These are phyloP conservation scores for Neoarthrinium moseri DNA, from an alignment of 2,329 filamentous ascomycete genomes.

Conservation along the genomic window DNA sequence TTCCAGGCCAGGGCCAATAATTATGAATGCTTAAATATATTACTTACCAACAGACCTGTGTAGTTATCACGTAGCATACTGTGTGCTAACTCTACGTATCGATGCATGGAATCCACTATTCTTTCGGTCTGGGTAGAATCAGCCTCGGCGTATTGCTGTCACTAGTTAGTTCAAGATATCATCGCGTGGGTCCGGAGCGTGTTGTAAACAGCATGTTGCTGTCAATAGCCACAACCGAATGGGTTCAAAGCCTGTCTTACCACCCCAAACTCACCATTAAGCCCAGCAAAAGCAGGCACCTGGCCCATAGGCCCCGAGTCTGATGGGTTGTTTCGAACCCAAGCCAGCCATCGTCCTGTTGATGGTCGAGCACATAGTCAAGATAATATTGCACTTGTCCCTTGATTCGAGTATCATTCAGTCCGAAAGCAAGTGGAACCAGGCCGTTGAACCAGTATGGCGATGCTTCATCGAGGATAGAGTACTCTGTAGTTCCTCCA, in stretches of 20 bases:
- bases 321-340: constrained; percentile 45
- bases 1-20: too few species aligned
- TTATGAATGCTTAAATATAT: neutral
- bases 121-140: constrained; percentile 38
- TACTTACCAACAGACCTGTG: constrained; percentile 43
- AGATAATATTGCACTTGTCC: constrained; percentile 43
- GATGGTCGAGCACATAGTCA: constrained; percentile 45
- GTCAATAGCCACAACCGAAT: too few species aligned
- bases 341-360: constrained; percentile 56
- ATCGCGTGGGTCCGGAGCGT: too few species aligned
- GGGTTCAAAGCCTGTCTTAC: too few species aligned
- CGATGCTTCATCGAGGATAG: constrained; percentile 49
- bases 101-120: constrained; percentile 48
- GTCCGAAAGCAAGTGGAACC: constrained; percentile 52
- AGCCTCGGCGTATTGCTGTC: constrained; percentile 44
- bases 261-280: constrained; percentile 28
- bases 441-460: constrained; percentile 60
- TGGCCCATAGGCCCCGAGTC: constrained; percentile 51
- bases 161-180: constrained; percentile 22
- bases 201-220: too few species aligned
- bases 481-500: constrained; percentile 51
- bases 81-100: constrained; percentile 49
- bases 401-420: constrained; percentile 48
- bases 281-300: constrained; percentile 49
- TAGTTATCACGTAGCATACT: constrained; percentile 54